A percentile compares a stretch with the other conserved stretches of the same genome.
These are phyloP conservation scores for Neonectria coccinea DNA, from an alignment of 2,329 filamentous ascomycete genomes.

Conservation along the genomic window DNA sequence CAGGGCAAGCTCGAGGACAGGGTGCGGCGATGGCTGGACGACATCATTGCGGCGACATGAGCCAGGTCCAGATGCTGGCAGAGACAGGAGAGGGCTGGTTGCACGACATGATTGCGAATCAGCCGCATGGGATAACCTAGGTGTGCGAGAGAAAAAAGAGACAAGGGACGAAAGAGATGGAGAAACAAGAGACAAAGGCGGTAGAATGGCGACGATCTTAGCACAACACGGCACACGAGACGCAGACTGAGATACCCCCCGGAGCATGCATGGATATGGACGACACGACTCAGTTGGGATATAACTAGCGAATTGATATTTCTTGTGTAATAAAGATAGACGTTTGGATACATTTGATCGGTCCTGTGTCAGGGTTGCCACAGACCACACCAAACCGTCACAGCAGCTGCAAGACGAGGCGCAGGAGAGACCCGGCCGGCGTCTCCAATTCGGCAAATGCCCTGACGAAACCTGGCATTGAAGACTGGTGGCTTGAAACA, in stretches of 20 bases:
- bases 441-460: background rate
- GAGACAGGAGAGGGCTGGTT: background rate
- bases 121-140: background rate
- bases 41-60: conserved; percentile 29
- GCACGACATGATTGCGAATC: background rate
- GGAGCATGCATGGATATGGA: conserved; percentile 25
- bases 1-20: conserved; percentile 39
- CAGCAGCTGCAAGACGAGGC: background rate
- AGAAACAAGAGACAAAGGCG: conserved; percentile 9
- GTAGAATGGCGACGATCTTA: conserved; percentile 3
- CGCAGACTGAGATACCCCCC: conserved; percentile 26
- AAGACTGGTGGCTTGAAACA: conserved; percentile 6
- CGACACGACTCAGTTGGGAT: conserved; percentile 23
- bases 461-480: background rate
- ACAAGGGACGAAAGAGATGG: conserved; percentile 16
- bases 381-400: conserved; percentile 20
- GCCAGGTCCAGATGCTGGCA: background rate
- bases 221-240: conserved; percentile 13
- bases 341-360: conserved; percentile 9
- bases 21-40: conserved; percentile 40
- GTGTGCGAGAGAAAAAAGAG: conserved; percentile 5
- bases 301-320: conserved; percentile 18
- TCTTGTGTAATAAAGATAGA: conserved; percentile 7
- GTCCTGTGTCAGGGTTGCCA: conserved; percentile 22
- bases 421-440: background rate